Conservation (phyloP, 805 yeast species). For the Barnettozyma salicaria region DNA sequence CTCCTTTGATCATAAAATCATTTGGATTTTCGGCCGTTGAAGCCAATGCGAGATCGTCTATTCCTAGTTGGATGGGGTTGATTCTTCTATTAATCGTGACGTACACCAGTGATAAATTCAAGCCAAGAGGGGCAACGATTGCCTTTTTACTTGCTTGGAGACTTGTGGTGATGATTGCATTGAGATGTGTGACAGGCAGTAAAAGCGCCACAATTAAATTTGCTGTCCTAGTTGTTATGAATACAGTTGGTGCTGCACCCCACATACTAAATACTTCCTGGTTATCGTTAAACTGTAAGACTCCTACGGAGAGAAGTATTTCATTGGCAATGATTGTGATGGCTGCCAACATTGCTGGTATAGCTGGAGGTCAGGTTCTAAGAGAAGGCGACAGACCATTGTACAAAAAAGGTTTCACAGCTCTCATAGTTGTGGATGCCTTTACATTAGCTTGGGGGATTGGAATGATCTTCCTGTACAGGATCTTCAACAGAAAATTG, state of each 20-base stretch:
- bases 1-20: constrained; percentile 2
- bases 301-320: constrained; percentile 4
- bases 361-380: constrained; percentile 1
- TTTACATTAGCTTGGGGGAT: neutral
- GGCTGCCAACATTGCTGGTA: constrained; percentile 8
- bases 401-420: constrained; percentile 1
- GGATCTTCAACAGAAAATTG: neutral
- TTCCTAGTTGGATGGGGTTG: constrained; percentile 3
- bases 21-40: constrained; percentile 4
- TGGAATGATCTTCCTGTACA: neutral
- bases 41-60: constrained; percentile 4
- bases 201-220: neutral
- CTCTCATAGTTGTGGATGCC: neutral
- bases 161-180: neutral
- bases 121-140: constrained; percentile 1
- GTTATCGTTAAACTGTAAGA: neutral
- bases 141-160: no score
- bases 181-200: neutral
- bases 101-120: neutral
- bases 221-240: neutral
- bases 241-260: neutral
- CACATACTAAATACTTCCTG: constrained; percentile 1
- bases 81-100: neutral
- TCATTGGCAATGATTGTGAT: constrained; percentile 4
- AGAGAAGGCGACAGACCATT: constrained; percentile 2